Evolutionary conservation across 1,284 basidiomycete genomes (phyloP).

Genomic region (Psilocybe mexicana): DNA sequence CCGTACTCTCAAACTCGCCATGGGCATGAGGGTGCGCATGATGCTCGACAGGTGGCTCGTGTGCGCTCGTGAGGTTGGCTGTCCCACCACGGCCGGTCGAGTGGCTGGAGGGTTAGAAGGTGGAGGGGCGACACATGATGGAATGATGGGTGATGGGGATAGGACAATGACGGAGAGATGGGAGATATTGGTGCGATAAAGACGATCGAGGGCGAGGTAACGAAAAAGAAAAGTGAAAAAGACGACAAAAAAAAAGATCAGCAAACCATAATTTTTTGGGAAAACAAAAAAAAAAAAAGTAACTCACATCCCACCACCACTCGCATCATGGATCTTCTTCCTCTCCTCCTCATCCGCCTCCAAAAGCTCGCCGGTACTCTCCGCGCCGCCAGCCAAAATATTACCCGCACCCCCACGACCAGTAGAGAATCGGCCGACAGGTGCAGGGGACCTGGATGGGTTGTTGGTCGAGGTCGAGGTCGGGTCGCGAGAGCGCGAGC

Average conservation of each 20-base stretch:
- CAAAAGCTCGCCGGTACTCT: conserved; percentile 27
- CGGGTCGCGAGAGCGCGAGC: conserved; percentile 18
- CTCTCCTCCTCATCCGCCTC: conserved; percentile 44
- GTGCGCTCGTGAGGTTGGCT: conserved; percentile 54
- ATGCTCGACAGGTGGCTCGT: conserved; percentile 42
- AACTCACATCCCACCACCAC: conserved; percentile 31
- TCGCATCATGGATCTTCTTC: conserved; percentile 28
- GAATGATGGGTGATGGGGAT: too few species aligned
- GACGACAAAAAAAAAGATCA: neutral
- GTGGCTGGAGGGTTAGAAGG: conserved; percentile 41
- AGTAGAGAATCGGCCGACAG: conserved; percentile 39
- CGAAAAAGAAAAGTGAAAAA: neutral
- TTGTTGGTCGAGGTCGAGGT: neutral
- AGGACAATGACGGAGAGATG: too few species aligned
- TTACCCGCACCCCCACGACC: conserved; percentile 75
- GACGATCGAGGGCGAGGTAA: too few species aligned
- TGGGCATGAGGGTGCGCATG: conserved; percentile 13
- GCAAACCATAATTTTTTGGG: too few species aligned
- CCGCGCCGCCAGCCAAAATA: conserved; percentile 38
- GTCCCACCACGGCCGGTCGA: conserved; percentile 72
- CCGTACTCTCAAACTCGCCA: conserved; percentile 45
- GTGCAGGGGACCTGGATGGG: conserved; percentile 23
- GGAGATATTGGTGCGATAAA: too few species aligned
- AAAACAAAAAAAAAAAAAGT: conserved; percentile 14
- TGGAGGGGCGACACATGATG: too few species aligned